Base-by-base conservation (phyloP, 129 eudicot genomes). In the Artemisia annua region DNA sequence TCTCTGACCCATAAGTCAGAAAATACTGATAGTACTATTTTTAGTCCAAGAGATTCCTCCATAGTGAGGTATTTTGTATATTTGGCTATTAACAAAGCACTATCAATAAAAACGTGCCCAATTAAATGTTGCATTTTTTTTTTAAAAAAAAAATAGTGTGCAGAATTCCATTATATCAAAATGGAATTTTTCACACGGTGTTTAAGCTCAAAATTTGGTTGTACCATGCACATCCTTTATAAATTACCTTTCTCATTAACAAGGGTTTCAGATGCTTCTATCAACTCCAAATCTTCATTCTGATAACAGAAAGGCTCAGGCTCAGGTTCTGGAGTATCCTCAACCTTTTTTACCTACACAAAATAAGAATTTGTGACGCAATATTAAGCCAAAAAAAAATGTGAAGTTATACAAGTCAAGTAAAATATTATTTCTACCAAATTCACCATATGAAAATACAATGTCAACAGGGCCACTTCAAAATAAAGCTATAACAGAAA, bases 341-440 rank as follows among this genome's bases (percentile, higher is more conserved):
- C 90, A 12, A 70, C 32, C 83, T 83, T 87, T 72, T 75, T 89
- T 39, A 87, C 98, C 98, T 92, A 61, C 70, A 72, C 3, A 56
- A 49, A 5, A 56, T 1, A 7, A 8, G 10, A 39, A 11, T 39
- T 39, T 8, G 46, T 39, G 46, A 39, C 46, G 11, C 46, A 39
- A 39, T 39, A 39, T 39, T n/a, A 39, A 39, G 46, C 46, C 46
- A 7, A 39, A 39, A 1, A n/a, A 39, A 39, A 39, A 39, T 39
- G 11, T 39, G 11, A 39, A 39, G 10, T 39, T 7, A 39, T 39
- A 8, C 46, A 39, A 7, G 9, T 39, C 1, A 39, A 39, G 10
- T 39, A 39, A 7, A 39, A 39, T 7, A 39, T 6, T 35, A 35
- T 5, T 35, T 39, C 46, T 39, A 39, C 11, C 46, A 7, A 39